Conservation (phyloP, 257 asterid genomes). For the Fraxinus cuspidata region DNA sequence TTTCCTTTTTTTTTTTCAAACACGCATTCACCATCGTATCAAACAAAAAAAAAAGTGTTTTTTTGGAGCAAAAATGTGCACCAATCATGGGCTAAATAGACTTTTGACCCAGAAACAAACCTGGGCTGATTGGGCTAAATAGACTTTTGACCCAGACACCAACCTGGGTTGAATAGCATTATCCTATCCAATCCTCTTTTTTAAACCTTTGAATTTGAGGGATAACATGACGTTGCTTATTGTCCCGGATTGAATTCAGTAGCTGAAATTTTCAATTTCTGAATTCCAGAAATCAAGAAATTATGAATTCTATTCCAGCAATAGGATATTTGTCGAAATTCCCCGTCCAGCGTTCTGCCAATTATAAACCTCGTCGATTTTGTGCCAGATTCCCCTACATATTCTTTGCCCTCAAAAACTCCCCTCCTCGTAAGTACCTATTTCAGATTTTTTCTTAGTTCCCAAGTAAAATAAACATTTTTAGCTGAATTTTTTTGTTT, state of each 20-base stretch:
- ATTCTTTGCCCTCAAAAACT: constrained; percentile 59
- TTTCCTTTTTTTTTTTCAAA: too few relatives aligned
- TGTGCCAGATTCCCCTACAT: constrained; percentile 34
- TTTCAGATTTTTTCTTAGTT: not conserved
- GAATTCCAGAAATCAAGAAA: constrained; percentile 14
- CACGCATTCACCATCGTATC: too few relatives aligned
- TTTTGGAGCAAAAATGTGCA: too few relatives aligned
- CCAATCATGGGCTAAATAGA: too few relatives aligned
- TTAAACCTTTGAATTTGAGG: not conserved
- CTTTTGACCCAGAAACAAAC: too few relatives aligned
- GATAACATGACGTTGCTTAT: not conserved
- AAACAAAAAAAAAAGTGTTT: too few relatives aligned
- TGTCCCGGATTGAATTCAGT: not conserved
- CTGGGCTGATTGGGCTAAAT: too few relatives aligned
- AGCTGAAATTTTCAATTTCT: not conserved
- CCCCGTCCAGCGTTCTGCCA: constrained; percentile 26
- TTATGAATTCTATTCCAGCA: constrained; percentile 48
- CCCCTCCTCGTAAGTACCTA: constrained; percentile 51
- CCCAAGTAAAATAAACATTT: not conserved
- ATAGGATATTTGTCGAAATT: constrained; percentile 37
- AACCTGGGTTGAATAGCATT: too few relatives aligned
- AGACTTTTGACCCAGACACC: too few relatives aligned
- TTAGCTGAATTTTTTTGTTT: not conserved
- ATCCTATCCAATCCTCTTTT: not conserved
- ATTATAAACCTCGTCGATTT: constrained; percentile 41